Evolutionary conservation across 1,284 basidiomycete genomes (phyloP).

Genomic region (Porodaedalea pini): DNA sequence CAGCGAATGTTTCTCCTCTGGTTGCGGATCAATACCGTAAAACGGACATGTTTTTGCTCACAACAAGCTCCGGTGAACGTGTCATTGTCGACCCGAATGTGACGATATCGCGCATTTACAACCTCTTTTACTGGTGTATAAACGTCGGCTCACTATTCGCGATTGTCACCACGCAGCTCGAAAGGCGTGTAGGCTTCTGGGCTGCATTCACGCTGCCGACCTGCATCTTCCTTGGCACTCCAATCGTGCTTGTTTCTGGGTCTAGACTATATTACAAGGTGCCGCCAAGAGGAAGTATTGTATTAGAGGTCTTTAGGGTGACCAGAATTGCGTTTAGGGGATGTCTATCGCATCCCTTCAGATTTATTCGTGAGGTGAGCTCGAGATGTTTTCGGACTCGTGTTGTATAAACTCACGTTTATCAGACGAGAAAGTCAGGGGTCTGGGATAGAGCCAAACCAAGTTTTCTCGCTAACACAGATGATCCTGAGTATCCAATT

Average conservation of each 20-base stretch:
- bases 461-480: slow-evolving; percentile 24
- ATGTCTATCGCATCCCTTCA: slow-evolving; percentile 19
- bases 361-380: slow-evolving; percentile 17
- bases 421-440: slow-evolving; percentile 28
- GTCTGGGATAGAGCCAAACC: slow-evolving; percentile 65
- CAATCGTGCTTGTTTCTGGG: slow-evolving; percentile 38
- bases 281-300: slow-evolving; percentile 30
- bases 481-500: slow-evolving; percentile 30
- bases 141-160: slow-evolving; percentile 53
- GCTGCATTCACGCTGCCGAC: slow-evolving; percentile 26
- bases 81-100: slow-evolving; percentile 60
- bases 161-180: slow-evolving; percentile 31
- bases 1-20: slow-evolving; percentile 53
- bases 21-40: slow-evolving; percentile 53
- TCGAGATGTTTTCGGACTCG: background rate
- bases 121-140: slow-evolving; percentile 51
- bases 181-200: slow-evolving; percentile 28
- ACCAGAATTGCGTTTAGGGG: slow-evolving; percentile 21
- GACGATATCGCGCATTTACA: slow-evolving; percentile 49
- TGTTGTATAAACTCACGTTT: background rate
- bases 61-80: slow-evolving; percentile 50
- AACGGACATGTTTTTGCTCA: slow-evolving; percentile 43
- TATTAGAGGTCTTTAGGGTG: slow-evolving; percentile 16
- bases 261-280: slow-evolving; percentile 37
- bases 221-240: slow-evolving; percentile 25